These are phyloP conservation scores for Cyberlindnera petersonii DNA, from an alignment of 805 yeast species.

Conservation along the genomic window DNA sequence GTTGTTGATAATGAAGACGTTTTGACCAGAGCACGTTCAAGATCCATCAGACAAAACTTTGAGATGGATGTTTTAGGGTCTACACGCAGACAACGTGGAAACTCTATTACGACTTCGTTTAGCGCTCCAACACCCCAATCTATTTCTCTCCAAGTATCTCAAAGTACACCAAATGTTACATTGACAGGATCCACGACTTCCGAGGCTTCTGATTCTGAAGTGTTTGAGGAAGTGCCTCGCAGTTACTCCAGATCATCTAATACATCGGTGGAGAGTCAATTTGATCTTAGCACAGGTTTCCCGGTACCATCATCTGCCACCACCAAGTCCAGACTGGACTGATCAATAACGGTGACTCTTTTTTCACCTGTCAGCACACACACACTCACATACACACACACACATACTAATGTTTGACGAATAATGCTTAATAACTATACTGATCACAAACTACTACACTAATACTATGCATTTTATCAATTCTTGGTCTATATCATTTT, in stretches of 20 bases:
- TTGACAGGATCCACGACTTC: conserved; percentile 7
- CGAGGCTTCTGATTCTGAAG: conserved; percentile 17
- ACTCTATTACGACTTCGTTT: conserved; percentile 4
- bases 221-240: conserved; percentile 21
- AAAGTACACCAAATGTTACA: not conserved
- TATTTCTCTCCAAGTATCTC: conserved; percentile 1
- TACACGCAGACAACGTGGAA: conserved; percentile 16
- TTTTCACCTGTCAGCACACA: not conserved
- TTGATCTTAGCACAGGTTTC: conserved; percentile 14
- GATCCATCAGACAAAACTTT: conserved; percentile 23
- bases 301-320: conserved; percentile 6
- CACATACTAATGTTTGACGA: not conserved
- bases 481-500: no score
- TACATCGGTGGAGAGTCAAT: conserved; percentile 29
- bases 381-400: not conserved
- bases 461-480: no score
- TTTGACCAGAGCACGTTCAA: conserved; percentile 16
- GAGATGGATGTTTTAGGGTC: conserved; percentile 23
- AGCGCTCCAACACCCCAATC: conserved; percentile 1
- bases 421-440: conserved; percentile 1
- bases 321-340: conserved; percentile 11
- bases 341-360: not conserved
- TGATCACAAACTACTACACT: no score
- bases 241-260: conserved; percentile 32
- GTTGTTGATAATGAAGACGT: not conserved